Evolutionary conservation across 805 yeast species (phyloP).

Genomic region (Candida tammaniensis): DNA sequence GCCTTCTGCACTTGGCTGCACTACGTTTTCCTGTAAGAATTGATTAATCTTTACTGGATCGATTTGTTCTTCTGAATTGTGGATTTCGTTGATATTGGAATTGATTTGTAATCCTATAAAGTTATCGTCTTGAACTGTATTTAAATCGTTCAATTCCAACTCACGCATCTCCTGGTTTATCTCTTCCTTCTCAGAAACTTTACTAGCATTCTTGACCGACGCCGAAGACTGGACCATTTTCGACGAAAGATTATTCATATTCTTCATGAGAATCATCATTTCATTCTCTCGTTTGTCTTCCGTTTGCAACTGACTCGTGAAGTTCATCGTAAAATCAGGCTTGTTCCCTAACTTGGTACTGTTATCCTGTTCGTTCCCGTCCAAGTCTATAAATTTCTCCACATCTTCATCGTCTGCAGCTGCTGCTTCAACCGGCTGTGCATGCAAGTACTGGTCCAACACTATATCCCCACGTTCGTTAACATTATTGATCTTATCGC

Average conservation of each 20-base stretch:
- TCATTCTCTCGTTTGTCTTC: slow-evolving; percentile 38
- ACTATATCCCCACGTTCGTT: slow-evolving; percentile 81
- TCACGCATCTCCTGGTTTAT: slow-evolving; percentile 18
- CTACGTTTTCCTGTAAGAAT: slow-evolving; percentile 17
- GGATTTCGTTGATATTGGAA: slow-evolving; percentile 7
- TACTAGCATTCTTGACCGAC: slow-evolving; percentile 9
- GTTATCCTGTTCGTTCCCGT: slow-evolving; percentile 79
- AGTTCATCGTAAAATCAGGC: slow-evolving; percentile 88
- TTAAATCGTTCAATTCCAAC: slow-evolving; percentile 35
- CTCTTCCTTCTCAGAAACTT: neutral
- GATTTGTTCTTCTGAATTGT: neutral
- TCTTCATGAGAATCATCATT: slow-evolving; percentile 70
- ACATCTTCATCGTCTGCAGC: slow-evolving; percentile 27
- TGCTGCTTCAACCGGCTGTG: slow-evolving; percentile 16
- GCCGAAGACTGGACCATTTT: slow-evolving; percentile 53
- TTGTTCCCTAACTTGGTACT: slow-evolving; percentile 71
- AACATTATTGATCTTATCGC: slow-evolving; percentile 70
- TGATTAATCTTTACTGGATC: slow-evolving; percentile 11
- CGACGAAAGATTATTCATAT: slow-evolving; percentile 85
- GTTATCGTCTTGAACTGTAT: slow-evolving; percentile 28
- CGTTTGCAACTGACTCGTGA: too few species aligned
- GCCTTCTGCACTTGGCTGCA: slow-evolving; percentile 14
- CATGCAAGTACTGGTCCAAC: slow-evolving; percentile 76
- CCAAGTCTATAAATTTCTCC: slow-evolving; percentile 71
- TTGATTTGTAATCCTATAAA: slow-evolving; percentile 33